Conservation (phyloP, 129 eudicot genomes). For the Apium graveolens region DNA sequence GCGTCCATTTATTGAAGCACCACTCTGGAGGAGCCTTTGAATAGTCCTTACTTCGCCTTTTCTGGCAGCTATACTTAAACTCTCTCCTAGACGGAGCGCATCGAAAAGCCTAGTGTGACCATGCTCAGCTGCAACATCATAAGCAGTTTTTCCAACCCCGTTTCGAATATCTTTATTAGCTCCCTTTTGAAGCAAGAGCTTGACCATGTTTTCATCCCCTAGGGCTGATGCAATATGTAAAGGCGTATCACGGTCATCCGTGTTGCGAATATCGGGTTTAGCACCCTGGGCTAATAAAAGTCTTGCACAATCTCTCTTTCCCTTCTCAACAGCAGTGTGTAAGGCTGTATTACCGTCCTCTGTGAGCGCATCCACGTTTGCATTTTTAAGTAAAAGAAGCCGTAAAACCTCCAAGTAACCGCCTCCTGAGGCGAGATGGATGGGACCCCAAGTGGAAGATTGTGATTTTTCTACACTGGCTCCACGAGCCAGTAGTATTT, state of each 20-base stretch:
- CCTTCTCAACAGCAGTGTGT: conserved; percentile 61
- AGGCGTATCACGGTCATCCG: conserved; percentile 38
- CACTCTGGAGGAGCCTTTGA: conserved; percentile 41
- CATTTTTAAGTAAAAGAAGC: conserved; percentile 52
- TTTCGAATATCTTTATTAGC: conserved; percentile 54
- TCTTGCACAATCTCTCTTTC: conserved; percentile 47
- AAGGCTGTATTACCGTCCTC: conserved; percentile 67
- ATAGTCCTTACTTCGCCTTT: conserved; percentile 54
- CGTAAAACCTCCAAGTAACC: conserved; percentile 51
- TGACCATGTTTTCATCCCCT: conserved; percentile 74
- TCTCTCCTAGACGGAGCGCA: conserved; percentile 46
- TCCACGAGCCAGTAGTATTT: conserved; percentile 50
- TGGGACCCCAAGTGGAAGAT: conserved; percentile 53
- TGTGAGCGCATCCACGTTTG: conserved; percentile 36
- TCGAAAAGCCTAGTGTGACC: conserved; percentile 47
- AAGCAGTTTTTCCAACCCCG: conserved; percentile 36
- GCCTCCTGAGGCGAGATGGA: conserved; percentile 52
- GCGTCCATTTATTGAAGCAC: conserved; percentile 38
- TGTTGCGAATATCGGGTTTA: conserved; percentile 31
- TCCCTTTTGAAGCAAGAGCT: conserved; percentile 54
- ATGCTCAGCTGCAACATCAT: conserved; percentile 55
- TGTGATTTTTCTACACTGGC: conserved; percentile 38
- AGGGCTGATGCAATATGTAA: conserved; percentile 53
- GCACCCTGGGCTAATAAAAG: conserved; percentile 38
- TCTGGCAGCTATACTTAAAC: conserved; percentile 42